Evolutionary conservation across 495 filamentous ascomycete genomes (phyloP).

Genomic region (Penicillium simplicissimum): DNA sequence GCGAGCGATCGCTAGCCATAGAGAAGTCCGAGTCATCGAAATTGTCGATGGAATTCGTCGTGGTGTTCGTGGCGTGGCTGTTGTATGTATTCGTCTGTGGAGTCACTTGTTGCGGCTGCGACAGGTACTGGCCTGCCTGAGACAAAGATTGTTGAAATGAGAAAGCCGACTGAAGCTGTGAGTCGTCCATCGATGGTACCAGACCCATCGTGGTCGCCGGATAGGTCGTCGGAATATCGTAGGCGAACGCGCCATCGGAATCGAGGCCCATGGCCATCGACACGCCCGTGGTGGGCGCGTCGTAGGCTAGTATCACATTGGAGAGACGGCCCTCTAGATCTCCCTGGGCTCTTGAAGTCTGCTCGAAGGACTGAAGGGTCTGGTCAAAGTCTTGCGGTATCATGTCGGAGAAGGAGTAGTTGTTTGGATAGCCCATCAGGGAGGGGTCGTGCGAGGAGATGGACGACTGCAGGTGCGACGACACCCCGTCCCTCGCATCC

Average conservation of each 20-base stretch:
- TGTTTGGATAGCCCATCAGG: conserved; percentile 21
- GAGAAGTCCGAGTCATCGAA: conserved; percentile 32
- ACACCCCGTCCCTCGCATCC: conserved; percentile 4
- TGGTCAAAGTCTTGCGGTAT: conserved; percentile 26
- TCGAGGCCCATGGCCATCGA: conserved; percentile 31
- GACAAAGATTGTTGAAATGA: conserved; percentile 13
- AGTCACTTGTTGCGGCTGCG: not conserved
- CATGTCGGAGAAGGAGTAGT: conserved; percentile 24
- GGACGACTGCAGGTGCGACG: conserved; percentile 11
- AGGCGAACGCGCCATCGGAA: conserved; percentile 26
- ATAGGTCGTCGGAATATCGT: conserved; percentile 29
- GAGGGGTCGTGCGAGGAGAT: conserved; percentile 18
- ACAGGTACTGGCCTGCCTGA: conserved; percentile 11
- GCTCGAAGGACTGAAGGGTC: conserved; percentile 21
- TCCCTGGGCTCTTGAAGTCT: conserved; percentile 7
- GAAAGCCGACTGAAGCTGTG: conserved; percentile 21
- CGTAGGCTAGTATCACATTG: conserved; percentile 36
- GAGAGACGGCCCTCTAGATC: conserved; percentile 29
- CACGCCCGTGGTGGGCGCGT: conserved; percentile 19
- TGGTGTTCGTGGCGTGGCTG: conserved; percentile 9
- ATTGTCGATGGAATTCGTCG: conserved; percentile 18
- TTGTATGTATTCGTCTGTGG: conserved; percentile 14
- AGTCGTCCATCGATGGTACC: conserved; percentile 22
- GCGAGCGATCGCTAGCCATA: conserved; percentile 20
- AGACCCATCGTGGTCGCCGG: conserved; percentile 25